Percentiles rank a stretch among this genome's conserved stretches.
Evolutionary conservation across 176 grass and related monocot species (phyloP).

Genomic region (Carex kokanica): DNA sequence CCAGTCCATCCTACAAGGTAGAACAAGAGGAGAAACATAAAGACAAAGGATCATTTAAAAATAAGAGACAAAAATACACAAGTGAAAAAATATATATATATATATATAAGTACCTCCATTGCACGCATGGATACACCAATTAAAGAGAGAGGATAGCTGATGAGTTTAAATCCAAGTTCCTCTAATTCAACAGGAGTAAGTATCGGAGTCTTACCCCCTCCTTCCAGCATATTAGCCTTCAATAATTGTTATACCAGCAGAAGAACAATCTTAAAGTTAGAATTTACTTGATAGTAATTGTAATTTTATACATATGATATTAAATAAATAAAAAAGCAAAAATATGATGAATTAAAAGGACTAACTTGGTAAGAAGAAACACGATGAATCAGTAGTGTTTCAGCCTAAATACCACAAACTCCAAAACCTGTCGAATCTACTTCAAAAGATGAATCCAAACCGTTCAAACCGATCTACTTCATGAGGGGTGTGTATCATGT

Average conservation of each 20-base stretch:
- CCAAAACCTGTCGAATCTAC: no score
- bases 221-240: conserved; percentile 99
- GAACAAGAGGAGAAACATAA: background rate
- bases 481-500: no score
- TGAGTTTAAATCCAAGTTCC: conserved; percentile 77
- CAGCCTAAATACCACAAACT: background rate
- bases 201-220: conserved; percentile 94
- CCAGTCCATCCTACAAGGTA: conserved; percentile 69
- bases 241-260: conserved; percentile 1
- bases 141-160: conserved; percentile 82
- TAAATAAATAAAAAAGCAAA: background rate
- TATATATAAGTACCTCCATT: conserved; percentile 70
- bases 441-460: no score
- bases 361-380: background rate
- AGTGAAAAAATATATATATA: background rate
- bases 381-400: background rate
- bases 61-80: background rate
- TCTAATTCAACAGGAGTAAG: conserved; percentile 81
- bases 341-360: background rate
- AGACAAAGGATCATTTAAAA: background rate
- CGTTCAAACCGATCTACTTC: no score
- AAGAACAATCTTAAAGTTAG: background rate
- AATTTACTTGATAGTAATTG: background rate
- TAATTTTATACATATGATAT: background rate
- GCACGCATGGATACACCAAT: conserved; percentile 91